Conservation (phyloP, 345 rosid species). For the Brassica rapa region DNA sequence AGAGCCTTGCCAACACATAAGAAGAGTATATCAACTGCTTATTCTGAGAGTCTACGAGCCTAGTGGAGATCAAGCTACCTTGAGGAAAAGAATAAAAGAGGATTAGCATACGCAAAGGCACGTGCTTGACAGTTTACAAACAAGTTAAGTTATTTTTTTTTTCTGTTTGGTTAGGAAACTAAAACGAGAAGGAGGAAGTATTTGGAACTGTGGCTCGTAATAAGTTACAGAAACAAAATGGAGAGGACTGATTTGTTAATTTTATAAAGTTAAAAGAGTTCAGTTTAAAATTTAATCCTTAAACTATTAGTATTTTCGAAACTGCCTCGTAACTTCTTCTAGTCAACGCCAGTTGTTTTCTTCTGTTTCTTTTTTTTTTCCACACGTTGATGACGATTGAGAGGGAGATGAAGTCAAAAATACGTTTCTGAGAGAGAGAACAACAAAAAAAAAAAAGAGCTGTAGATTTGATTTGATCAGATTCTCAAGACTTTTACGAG, state of each 20-base stretch:
- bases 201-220: too few species aligned
- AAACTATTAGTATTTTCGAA: not conserved
- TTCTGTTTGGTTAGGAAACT: too few species aligned
- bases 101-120: too few species aligned
- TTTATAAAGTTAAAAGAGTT: constrained; percentile 7
- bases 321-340: constrained; percentile 7
- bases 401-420: constrained; percentile 17
- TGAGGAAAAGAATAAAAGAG: constrained; percentile 8
- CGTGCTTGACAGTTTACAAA: too few species aligned
- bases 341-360: constrained; percentile 33
- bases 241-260: not conserved
- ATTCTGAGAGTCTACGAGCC: constrained; percentile 3
- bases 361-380: not conserved
- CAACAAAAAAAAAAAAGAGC: not conserved
- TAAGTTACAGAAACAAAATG: not conserved
- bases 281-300: not conserved
- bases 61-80: constrained; percentile 50
- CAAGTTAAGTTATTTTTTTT: too few species aligned
- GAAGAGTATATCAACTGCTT: constrained; percentile 12
- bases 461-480: constrained; percentile 25
- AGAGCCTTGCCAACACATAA: not conserved
- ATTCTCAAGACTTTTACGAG: constrained; percentile 4
- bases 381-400: constrained; percentile 20
- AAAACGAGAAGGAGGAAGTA: too few species aligned
- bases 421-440: constrained; percentile 13